Conservation (phyloP, 2,329 filamentous ascomycete genomes). For the Stagonosporopsis tanaceti region DNA sequence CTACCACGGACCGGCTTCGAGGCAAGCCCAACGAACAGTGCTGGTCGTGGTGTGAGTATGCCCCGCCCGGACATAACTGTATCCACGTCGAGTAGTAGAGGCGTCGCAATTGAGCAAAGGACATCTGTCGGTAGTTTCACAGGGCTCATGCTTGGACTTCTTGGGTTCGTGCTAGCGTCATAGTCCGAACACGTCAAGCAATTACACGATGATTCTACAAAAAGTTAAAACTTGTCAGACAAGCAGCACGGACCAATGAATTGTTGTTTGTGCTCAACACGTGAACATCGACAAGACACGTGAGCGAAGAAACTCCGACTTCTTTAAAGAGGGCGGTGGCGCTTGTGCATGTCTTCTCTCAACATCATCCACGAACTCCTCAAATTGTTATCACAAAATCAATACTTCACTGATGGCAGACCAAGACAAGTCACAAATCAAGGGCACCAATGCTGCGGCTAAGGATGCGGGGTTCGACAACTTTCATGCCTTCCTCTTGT, state of each 20-base stretch:
- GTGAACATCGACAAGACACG: background rate
- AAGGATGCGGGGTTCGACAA: slow-evolving; percentile 24
- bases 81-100: slow-evolving; percentile 7
- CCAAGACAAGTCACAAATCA: background rate
- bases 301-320: background rate
- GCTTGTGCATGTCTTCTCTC: background rate
- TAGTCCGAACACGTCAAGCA: background rate
- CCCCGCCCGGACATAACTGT: background rate
- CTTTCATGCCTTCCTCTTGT: slow-evolving; percentile 28
- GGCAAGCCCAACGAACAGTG: slow-evolving; percentile 28
- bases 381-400: background rate
- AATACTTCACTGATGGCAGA: background rate
- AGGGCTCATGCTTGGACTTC: background rate
- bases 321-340: background rate
- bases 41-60: background rate
- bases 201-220: background rate
- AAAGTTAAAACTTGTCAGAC: background rate
- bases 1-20: slow-evolving; percentile 31
- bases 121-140: background rate
- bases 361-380: background rate
- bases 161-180: background rate
- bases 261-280: background rate
- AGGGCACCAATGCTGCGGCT: slow-evolving; percentile 9
- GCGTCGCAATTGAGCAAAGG: background rate
- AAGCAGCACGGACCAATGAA: background rate